A percentile compares a stretch with the other conserved stretches of the same genome.
These are phyloP conservation scores for Pilaira anomala DNA, from an alignment of 192 early-diverging fungal species.

Conservation along the genomic window DNA sequence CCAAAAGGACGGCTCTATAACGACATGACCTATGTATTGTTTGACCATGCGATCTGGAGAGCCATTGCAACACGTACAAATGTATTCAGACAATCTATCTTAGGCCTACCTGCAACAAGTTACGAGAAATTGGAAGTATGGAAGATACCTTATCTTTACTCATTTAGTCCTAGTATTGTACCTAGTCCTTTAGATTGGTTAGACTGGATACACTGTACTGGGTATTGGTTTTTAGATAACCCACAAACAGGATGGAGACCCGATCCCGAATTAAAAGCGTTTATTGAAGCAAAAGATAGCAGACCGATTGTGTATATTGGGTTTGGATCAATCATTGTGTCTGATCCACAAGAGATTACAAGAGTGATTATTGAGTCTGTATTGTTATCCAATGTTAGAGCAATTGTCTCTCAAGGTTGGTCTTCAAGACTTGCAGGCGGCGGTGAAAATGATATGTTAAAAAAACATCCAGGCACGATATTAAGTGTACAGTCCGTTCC, in stretches of 20 bases:
- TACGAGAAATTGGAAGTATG: slow-evolving; percentile 48
- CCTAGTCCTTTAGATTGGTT: slow-evolving; percentile 63
- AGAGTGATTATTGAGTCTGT: slow-evolving; percentile 60
- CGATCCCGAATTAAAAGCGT: slow-evolving; percentile 47
- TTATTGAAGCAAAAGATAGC: slow-evolving; percentile 46
- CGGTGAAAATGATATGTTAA: slow-evolving; percentile 13
- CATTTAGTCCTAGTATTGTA: slow-evolving; percentile 56
- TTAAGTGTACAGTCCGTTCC: slow-evolving; percentile 63
- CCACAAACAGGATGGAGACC: slow-evolving; percentile 58
- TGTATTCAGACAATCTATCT: slow-evolving; percentile 46
- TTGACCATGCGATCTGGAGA: slow-evolving; percentile 69
- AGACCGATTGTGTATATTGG: slow-evolving; percentile 68
- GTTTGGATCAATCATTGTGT: slow-evolving; percentile 75
- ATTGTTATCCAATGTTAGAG: slow-evolving; percentile 57
- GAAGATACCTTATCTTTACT: slow-evolving; percentile 64
- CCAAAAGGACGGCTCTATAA: slow-evolving; percentile 52
- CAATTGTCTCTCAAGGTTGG: slow-evolving; percentile 73
- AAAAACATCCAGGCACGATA: slow-evolving; percentile 46
- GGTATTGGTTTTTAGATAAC: slow-evolving; percentile 75
- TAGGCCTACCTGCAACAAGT: slow-evolving; percentile 47
- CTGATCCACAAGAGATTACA: slow-evolving; percentile 64
- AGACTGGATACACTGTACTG: slow-evolving; percentile 65
- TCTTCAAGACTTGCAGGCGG: slow-evolving; percentile 43
- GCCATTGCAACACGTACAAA: slow-evolving; percentile 57
- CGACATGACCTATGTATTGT: slow-evolving; percentile 63